Evolutionary conservation across 768 basidiomycete species (phyloP).

Genomic region (Chalciporus piperatus): DNA sequence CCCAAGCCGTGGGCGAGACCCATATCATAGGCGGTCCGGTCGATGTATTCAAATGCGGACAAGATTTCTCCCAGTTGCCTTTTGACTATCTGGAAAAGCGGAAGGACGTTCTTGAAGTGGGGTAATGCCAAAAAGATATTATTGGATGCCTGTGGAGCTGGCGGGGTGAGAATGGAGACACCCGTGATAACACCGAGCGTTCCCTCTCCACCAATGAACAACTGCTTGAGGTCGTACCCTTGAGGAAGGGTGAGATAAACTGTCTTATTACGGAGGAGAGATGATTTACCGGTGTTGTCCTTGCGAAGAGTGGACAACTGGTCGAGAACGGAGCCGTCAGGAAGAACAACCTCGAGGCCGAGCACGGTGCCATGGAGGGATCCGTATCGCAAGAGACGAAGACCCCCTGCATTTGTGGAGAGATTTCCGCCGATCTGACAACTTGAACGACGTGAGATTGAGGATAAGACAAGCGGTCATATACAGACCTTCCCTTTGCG

Average conservation of each 20-base stretch:
- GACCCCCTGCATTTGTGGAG: constrained; percentile 96
- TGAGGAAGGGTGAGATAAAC: constrained; percentile 6
- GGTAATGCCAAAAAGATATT: constrained; percentile 91
- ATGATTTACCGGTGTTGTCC: constrained; percentile 85
- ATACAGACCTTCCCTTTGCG: constrained; percentile 86
- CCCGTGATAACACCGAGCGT: constrained; percentile 95
- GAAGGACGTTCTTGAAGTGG: constrained; percentile 82
- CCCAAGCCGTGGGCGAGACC: constrained; percentile 83
- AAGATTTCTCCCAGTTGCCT: constrained; percentile 88
- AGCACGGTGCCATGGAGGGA: constrained; percentile 93
- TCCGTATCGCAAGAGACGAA: constrained; percentile 90
- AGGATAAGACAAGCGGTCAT: not conserved
- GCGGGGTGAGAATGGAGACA: constrained; percentile 89
- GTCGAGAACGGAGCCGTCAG: constrained; percentile 89
- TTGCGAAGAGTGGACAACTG: constrained; percentile 89
- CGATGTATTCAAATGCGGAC: constrained; percentile 96
- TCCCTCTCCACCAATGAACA: constrained; percentile 97
- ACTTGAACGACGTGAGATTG: constrained; percentile 35
- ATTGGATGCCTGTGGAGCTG: constrained; percentile 78
- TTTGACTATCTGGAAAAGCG: constrained; percentile 80
- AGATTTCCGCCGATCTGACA: constrained; percentile 99
- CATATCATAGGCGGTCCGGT: constrained; percentile 80
- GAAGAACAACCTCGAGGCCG: constrained; percentile 92
- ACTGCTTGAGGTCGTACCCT: constrained; percentile 98
- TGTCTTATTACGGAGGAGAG: not conserved